phyloP scores from a whole-genome alignment of 1,284 basidiomycete genomes.

The Marasmius fiardii region DNA sequence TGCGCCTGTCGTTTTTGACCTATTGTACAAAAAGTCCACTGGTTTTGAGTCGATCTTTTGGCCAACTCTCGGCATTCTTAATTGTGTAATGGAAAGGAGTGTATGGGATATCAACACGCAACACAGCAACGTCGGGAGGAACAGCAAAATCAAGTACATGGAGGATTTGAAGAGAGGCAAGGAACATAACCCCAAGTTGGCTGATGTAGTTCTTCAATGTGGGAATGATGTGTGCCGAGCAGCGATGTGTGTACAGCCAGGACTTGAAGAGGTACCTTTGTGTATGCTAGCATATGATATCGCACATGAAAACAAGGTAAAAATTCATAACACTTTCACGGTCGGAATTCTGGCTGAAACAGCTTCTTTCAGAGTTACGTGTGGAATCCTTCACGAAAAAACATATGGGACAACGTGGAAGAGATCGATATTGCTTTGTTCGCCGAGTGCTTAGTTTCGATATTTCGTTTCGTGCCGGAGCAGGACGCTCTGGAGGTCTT shows the following conservation, averaged over 20 bases:
- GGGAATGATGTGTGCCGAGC: conserved; percentile 81
- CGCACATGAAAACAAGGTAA: conserved; percentile 76
- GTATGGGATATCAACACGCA: conserved; percentile 44
- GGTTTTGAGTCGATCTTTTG: conserved; percentile 59
- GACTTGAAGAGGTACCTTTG: conserved; percentile 65
- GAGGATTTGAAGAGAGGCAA: conserved; percentile 56
- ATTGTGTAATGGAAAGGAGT: conserved; percentile 78
- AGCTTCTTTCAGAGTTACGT: conserved; percentile 32
- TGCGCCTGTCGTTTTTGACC: conserved; percentile 80
- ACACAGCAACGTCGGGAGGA: conserved; percentile 6
- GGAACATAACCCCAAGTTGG: conserved; percentile 45
- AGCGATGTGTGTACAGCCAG: conserved; percentile 64
- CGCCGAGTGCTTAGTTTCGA: conserved; percentile 68
- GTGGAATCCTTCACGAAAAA: conserved; percentile 47
- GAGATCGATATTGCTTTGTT: conserved; percentile 80
- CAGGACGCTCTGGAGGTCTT: conserved; percentile 63
- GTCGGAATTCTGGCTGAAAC: neutral
- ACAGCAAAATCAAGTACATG: conserved; percentile 47
- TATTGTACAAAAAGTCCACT: conserved; percentile 62
- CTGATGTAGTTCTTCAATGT: conserved; percentile 70
- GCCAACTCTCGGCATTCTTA: conserved; percentile 78
- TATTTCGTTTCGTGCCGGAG: conserved; percentile 68
- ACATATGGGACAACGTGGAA: conserved; percentile 69
- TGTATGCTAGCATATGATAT: conserved; percentile 69
- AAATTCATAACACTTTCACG: conserved; percentile 4